phyloP scores from a whole-genome alignment of 805 yeast genomes.

The Candida sphagnicola region DNA sequence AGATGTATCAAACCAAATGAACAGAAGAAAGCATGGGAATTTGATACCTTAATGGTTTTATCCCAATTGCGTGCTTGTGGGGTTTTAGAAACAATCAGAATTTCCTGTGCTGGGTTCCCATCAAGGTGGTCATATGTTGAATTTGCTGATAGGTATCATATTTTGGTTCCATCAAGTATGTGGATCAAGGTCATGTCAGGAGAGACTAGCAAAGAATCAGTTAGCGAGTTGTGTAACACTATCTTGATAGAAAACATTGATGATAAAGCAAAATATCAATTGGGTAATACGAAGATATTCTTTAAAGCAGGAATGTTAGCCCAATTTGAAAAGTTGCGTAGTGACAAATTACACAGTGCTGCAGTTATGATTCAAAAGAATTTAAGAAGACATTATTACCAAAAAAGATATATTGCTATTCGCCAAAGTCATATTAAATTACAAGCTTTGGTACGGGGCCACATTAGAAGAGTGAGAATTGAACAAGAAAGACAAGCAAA shows the following conservation, averaged over 20 bases:
- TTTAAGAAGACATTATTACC: constrained; percentile 60
- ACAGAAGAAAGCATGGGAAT: constrained; percentile 91
- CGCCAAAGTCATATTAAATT: constrained; percentile 49
- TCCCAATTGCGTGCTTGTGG: constrained; percentile 98
- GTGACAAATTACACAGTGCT: constrained; percentile 70
- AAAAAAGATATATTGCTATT: constrained; percentile 54
- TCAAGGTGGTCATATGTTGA: constrained; percentile 94
- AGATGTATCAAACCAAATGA: constrained; percentile 98
- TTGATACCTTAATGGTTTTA: constrained; percentile 91
- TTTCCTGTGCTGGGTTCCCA: constrained; percentile 98
- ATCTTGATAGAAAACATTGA: constrained; percentile 64
- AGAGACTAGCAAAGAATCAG: constrained; percentile 50
- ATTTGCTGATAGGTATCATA: constrained; percentile 84
- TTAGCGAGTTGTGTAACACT: constrained; percentile 60
- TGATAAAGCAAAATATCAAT: constrained; percentile 69
- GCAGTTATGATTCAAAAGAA: constrained; percentile 86
- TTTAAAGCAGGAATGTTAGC: constrained; percentile 97
- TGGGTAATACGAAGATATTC: constrained; percentile 91
- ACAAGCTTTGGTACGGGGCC: constrained; percentile 67
- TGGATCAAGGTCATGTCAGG: constrained; percentile 59
- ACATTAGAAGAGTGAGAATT: constrained; percentile 50
- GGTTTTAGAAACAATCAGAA: constrained; percentile 93
- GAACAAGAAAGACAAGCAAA: constrained; percentile 50
- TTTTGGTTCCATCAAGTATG: constrained; percentile 66
- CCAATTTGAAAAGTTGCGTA: constrained; percentile 76